Evolutionary conservation across 2,329 filamentous ascomycete genomes (phyloP).

Genomic region (Verticillium nubilum): DNA sequence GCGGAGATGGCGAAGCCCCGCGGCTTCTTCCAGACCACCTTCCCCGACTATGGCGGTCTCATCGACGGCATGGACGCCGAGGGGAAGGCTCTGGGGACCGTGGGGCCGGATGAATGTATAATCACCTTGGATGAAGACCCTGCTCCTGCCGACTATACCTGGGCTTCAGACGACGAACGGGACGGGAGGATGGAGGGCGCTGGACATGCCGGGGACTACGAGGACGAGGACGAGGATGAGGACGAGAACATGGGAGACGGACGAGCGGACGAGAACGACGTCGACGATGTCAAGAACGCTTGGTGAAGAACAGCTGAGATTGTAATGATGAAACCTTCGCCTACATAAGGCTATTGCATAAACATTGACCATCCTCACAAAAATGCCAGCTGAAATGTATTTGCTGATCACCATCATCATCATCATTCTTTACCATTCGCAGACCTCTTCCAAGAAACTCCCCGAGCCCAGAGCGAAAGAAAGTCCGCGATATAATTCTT

Average conservation of each 20-base stretch:
- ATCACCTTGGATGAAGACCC: neutral
- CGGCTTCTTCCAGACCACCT: neutral
- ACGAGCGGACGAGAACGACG: neutral
- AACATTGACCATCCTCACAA: too few relatives aligned
- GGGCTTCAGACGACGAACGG: neutral
- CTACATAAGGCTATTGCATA: too few relatives aligned
- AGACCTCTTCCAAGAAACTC: neutral
- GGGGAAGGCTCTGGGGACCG: neutral
- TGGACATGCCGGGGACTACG: neutral
- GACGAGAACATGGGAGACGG: neutral
- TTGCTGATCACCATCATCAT: neutral
- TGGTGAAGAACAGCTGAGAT: neutral
- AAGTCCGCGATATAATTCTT: neutral
- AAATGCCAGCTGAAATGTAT: too few relatives aligned
- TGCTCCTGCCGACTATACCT: neutral
- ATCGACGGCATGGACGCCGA: neutral
- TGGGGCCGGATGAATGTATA: neutral
- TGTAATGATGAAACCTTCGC: too few relatives aligned
- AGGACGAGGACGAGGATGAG: neutral
- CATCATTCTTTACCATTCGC: neutral
- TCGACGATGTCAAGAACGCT: neutral
- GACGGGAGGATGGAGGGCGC: neutral
- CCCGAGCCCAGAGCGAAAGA: neutral
- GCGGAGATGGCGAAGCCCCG: neutral
- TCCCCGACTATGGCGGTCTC: constrained; percentile 5